Evolutionary conservation across 768 basidiomycete genomes (phyloP).

Genomic region (Lactarius quietus): DNA sequence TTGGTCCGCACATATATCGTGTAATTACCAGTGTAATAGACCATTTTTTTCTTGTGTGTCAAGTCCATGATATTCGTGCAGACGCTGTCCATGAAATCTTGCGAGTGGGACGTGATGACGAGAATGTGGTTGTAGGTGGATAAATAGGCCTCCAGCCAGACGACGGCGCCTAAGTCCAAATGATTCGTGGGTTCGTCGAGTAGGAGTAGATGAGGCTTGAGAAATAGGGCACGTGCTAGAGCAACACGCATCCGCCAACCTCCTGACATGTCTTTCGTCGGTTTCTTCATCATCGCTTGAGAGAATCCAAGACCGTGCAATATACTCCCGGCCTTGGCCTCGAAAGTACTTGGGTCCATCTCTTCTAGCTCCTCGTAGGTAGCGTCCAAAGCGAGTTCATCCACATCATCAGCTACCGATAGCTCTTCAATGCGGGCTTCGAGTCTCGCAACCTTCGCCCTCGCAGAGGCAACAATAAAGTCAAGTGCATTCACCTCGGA

Average conservation of each 20-base stretch:
- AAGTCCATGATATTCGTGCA: conserved; percentile 99
- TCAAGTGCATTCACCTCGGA: conserved; percentile 95
- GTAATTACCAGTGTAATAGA: conserved; percentile 96
- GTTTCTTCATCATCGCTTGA: conserved; percentile 88
- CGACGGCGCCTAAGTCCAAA: conserved; percentile 94
- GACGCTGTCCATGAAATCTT: conserved; percentile 97
- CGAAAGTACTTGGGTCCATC: conserved; percentile 93
- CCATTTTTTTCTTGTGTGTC: conserved; percentile 85
- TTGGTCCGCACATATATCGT: conserved; percentile 96
- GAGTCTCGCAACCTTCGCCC: conserved; percentile 87
- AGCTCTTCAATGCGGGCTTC: conserved; percentile 94
- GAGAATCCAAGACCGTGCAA: conserved; percentile 97
- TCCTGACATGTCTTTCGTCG: conserved; percentile 98
- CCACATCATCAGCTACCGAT: conserved; percentile 82
- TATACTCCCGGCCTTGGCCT: conserved; percentile 92
- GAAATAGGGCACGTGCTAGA: conserved; percentile 90
- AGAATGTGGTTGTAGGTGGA: conserved; percentile 99
- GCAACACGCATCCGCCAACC: conserved; percentile 99
- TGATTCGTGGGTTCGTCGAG: conserved; percentile 94
- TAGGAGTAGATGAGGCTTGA: conserved; percentile 93
- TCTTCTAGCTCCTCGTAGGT: conserved; percentile 97
- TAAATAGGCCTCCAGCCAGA: conserved; percentile 98
- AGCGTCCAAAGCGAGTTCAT: conserved; percentile 82
- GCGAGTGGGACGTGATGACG: conserved; percentile 96
- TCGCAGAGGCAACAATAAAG: conserved; percentile 92